A percentile compares a stretch with the other conserved stretches of the same genome.
phyloP scores from a whole-genome alignment of 495 filamentous ascomycete genomes.

The Neurospora sp. region DNA sequence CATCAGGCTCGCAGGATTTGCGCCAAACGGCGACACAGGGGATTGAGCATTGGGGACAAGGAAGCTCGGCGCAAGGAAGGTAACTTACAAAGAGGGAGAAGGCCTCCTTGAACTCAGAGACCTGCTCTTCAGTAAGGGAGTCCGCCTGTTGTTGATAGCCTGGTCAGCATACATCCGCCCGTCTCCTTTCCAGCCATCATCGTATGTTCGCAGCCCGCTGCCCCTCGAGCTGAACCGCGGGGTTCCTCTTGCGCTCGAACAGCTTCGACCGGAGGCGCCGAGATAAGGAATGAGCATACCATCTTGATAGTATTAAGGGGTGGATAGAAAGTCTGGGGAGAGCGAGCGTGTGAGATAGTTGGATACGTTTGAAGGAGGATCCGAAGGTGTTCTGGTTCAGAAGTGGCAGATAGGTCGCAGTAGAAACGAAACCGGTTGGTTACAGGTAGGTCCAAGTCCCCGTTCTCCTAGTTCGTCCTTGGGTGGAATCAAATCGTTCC shows the following conservation, averaged over 20 bases:
- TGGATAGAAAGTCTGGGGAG: neutral
- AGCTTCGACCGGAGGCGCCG: neutral
- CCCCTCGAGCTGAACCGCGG: slow-evolving; percentile 18
- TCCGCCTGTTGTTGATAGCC: slow-evolving; percentile 52
- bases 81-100: slow-evolving; percentile 97
- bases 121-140: slow-evolving; percentile 96
- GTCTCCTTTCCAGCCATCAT: slow-evolving; percentile 6
- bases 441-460: neutral
- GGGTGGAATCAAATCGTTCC: neutral
- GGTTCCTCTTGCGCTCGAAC: slow-evolving; percentile 6
- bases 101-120: slow-evolving; percentile 99
- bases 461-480: neutral
- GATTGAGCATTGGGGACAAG: neutral
- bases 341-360: neutral
- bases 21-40: neutral
- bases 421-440: neutral
- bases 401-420: neutral
- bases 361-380: neutral
- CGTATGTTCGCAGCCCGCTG: slow-evolving; percentile 2
- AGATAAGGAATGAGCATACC: neutral
- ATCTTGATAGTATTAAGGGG: neutral
- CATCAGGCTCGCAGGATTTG: slow-evolving; percentile 5
- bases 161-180: slow-evolving; percentile 10
- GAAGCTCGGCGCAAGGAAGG: neutral
- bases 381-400: neutral